phyloP scores from a whole-genome alignment of 495 filamentous ascomycete genomes.

The Massariosphaeria phaeospora region DNA sequence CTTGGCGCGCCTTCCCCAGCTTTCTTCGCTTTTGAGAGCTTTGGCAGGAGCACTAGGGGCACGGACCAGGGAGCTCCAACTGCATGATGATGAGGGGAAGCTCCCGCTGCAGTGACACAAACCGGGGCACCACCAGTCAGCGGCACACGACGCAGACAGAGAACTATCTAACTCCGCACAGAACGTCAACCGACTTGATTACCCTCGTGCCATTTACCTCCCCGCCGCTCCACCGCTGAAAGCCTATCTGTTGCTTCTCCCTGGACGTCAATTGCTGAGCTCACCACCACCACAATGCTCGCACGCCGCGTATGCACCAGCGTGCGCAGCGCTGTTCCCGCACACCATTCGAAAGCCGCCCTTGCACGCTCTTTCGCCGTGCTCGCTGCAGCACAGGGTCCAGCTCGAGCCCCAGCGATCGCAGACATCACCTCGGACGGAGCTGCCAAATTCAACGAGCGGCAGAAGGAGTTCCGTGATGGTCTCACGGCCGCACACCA shows the following conservation, averaged over 20 bases:
- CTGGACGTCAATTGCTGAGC: conserved; percentile 22
- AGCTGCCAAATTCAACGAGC: conserved; percentile 67
- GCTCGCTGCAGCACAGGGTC: conserved; percentile 20
- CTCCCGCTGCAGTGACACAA: conserved; percentile 24
- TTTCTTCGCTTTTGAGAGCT: conserved; percentile 6
- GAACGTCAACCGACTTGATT: not conserved
- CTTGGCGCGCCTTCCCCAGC: conserved; percentile 2
- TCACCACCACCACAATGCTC: conserved; percentile 18
- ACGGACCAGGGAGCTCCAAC: conserved; percentile 5
- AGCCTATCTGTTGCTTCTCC: conserved; percentile 12
- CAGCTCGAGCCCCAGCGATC: conserved; percentile 64
- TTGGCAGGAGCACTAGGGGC: not conserved
- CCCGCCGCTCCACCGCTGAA: not conserved
- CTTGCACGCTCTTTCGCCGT: conserved; percentile 26
- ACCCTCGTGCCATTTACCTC: not conserved
- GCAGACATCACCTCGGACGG: conserved; percentile 73
- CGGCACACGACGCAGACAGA: conserved; percentile 19
- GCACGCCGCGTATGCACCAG: conserved; percentile 19
- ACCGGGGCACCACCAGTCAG: not conserved
- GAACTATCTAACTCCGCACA: not conserved
- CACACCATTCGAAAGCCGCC: conserved; percentile 5
- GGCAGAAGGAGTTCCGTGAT: conserved; percentile 82
- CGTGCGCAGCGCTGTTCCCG: conserved; percentile 21
- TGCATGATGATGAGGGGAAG: conserved; percentile 26
- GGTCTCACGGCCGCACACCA: conserved; percentile 69